Conservation (phyloP, 257 asterid genomes). For the Nicotiana sylvestris region DNA sequence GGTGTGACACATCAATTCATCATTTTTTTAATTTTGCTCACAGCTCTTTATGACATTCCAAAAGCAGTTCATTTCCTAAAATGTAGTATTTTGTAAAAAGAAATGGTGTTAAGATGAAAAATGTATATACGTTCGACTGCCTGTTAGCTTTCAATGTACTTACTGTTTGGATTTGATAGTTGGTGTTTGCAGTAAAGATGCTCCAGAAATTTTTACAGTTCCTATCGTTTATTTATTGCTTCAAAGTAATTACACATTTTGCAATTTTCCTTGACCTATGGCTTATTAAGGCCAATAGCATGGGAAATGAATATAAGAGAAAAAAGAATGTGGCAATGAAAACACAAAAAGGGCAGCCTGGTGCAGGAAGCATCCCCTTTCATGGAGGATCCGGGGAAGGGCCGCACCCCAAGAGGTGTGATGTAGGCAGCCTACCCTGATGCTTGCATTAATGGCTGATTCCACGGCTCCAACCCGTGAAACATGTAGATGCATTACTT, state of each 20-base stretch:
- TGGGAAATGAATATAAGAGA: background rate
- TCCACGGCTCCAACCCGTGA: too few species aligned
- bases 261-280: background rate
- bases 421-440: too few species aligned
- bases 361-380: too few species aligned
- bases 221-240: background rate
- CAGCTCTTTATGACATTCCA: background rate
- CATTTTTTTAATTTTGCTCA: background rate
- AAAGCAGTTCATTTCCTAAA: background rate
- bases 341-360: too few species aligned
- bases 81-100: conserved; percentile 3
- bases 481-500: background rate
- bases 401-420: too few species aligned
- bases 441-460: too few species aligned
- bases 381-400: too few species aligned
- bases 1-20: background rate
- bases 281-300: background rate
- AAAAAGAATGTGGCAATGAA: too few species aligned
- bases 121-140: conserved; percentile 1
- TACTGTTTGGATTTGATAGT: background rate
- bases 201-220: background rate
- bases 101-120: conserved; percentile 1
- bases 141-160: background rate
- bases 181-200: background rate
- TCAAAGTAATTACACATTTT: background rate